Conservation (phyloP, 2,329 filamentous ascomycete genomes). For the Curvularia verruculosa region DNA sequence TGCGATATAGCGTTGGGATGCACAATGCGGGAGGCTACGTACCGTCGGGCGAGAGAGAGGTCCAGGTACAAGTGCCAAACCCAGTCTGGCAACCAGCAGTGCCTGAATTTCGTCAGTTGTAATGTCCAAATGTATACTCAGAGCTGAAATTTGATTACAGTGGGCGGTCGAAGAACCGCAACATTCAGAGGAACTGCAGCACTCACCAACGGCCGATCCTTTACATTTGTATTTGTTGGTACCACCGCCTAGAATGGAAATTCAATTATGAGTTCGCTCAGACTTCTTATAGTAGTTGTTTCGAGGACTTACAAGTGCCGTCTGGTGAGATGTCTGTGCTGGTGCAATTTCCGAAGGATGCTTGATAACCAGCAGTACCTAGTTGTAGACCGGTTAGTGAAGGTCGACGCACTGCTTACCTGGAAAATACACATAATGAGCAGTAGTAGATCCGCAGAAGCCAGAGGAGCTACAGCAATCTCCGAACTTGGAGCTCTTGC, state of each 20-base stretch:
- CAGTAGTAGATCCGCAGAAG: conserved; percentile 11
- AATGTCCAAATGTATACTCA: too few relatives aligned
- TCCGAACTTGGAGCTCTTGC: not conserved
- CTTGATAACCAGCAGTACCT: conserved; percentile 13
- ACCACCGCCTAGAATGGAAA: not conserved
- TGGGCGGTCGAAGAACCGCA: not conserved
- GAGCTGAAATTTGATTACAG: not conserved
- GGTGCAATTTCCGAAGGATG: not conserved
- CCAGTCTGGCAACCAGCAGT: not conserved
- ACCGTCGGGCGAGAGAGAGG: not conserved
- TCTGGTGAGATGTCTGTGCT: not conserved
- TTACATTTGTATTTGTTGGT: not conserved
- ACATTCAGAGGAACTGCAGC: not conserved
- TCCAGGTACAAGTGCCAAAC: not conserved
- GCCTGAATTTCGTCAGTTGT: too few relatives aligned
- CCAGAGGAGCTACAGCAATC: conserved; percentile 11
- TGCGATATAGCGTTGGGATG: too few relatives aligned
- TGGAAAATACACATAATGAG: not conserved
- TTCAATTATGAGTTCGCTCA: too few relatives aligned
- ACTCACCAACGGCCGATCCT: not conserved
- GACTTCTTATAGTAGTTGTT: not conserved
- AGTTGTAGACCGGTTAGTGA: not conserved
- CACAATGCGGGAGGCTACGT: too few relatives aligned
- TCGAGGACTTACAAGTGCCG: not conserved
- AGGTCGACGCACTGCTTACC: too few relatives aligned